A percentile compares a stretch with the other conserved stretches of the same genome.
These are phyloP conservation scores for Bruguiera parviflora DNA, from an alignment of 345 rosid genomes.

Conservation along the genomic window DNA sequence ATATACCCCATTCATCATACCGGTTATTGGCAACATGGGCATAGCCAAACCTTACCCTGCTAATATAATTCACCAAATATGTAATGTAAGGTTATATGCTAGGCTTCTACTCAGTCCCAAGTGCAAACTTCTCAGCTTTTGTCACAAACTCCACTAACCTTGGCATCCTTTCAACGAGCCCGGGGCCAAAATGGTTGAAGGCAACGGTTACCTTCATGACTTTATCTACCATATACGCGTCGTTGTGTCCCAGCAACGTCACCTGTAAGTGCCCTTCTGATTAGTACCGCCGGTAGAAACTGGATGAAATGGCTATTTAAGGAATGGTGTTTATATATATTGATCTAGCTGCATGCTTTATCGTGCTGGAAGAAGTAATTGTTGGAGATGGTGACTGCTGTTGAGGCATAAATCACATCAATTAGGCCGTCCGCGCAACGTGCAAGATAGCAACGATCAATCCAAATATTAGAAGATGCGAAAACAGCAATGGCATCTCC, in stretches of 20 bases:
- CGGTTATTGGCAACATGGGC: conserved; percentile 28
- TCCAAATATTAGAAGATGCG: conserved; percentile 27
- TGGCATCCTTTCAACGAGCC: conserved; percentile 28
- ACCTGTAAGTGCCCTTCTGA: conserved; percentile 10
- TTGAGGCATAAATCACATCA: conserved; percentile 31
- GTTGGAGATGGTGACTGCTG: conserved; percentile 26
- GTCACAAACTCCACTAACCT: conserved; percentile 5
- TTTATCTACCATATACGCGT: conserved; percentile 12
- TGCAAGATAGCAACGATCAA: conserved; percentile 32
- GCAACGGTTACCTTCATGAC: conserved; percentile 24
- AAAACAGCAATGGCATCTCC: conserved; percentile 23
- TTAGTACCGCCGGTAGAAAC: no score
- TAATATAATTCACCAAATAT: background rate
- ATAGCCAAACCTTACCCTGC: conserved; percentile 29
- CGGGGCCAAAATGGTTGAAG: conserved; percentile 29
- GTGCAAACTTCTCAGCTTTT: no score
- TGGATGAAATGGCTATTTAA: no score
- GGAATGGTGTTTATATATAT: no score
- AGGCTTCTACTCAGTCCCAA: no score
- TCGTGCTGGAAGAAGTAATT: conserved; percentile 26
- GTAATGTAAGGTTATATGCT: no score
- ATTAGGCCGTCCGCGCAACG: conserved; percentile 21
- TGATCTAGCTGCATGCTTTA: background rate
- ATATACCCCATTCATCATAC: conserved; percentile 29
- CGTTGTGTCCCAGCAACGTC: conserved; percentile 27